Percentiles rank a stretch among this genome's conserved stretches.
Evolutionary conservation across 108 stramenopile genomes (phyloP).

Genomic region (Bacterosira constricta): DNA sequence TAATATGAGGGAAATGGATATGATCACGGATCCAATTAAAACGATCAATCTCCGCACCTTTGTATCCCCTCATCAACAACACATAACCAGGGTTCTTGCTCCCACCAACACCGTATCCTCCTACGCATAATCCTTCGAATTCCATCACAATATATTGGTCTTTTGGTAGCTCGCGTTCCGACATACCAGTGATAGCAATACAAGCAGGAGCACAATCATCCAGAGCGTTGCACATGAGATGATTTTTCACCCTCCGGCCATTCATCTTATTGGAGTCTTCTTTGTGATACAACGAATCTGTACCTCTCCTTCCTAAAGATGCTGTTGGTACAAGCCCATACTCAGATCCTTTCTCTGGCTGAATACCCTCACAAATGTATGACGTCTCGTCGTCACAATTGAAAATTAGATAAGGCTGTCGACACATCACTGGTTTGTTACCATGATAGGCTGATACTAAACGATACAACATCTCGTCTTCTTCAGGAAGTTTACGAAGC

Average conservation of each 20-base stretch:
- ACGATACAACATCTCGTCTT: not conserved
- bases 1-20: not conserved
- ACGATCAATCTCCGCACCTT: not conserved
- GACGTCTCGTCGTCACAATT: not conserved
- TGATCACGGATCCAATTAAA: slow-evolving; percentile 3
- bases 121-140: slow-evolving; percentile 3
- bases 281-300: not conserved
- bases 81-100: too few species aligned
- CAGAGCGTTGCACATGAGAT: not conserved
- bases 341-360: not conserved
- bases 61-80: not conserved
- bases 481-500: not conserved
- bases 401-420: not conserved
- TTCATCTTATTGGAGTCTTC: slow-evolving; percentile 5
- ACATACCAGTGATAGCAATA: not conserved
- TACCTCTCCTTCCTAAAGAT: not conserved
- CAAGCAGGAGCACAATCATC: slow-evolving; percentile 1
- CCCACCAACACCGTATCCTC: slow-evolving; percentile 5
- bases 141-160: not conserved
- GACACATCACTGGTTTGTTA: not conserved
- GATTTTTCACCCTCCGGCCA: not conserved
- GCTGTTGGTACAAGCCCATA: not conserved
- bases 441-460: not conserved
- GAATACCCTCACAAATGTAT: not conserved
- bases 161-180: slow-evolving; percentile 2